phyloP scores from a whole-genome alignment of 257 asterid genomes.

The Echites panduratus region DNA sequence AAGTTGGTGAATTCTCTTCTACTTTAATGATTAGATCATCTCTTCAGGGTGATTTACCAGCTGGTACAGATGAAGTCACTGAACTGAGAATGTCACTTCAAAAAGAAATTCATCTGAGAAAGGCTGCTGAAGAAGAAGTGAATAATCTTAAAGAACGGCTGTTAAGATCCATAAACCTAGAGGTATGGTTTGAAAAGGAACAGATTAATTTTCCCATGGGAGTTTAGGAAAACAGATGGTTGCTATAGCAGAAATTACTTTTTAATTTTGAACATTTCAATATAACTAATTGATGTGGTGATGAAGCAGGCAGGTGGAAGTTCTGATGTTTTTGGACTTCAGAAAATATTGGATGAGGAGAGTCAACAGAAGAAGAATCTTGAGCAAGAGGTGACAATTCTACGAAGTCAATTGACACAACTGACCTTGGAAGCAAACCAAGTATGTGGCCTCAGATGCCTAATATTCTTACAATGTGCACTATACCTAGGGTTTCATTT shows the following conservation, averaged over 20 bases:
- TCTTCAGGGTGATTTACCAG: slow-evolving; percentile 38
- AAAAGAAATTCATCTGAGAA: slow-evolving; percentile 59
- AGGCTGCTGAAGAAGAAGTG: slow-evolving; percentile 88
- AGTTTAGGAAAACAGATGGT: not conserved
- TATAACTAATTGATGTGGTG: slow-evolving; percentile 32
- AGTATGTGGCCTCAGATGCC: slow-evolving; percentile 32
- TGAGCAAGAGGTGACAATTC: slow-evolving; percentile 83
- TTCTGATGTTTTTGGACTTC: slow-evolving; percentile 50
- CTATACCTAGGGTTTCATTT: not conserved
- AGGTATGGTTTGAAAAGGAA: slow-evolving; percentile 36
- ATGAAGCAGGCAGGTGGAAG: slow-evolving; percentile 69
- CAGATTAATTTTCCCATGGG: not conserved
- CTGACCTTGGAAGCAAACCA: slow-evolving; percentile 67
- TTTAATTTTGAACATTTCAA: slow-evolving; percentile 18
- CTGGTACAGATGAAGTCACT: slow-evolving; percentile 46
- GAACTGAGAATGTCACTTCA: slow-evolving; percentile 69
- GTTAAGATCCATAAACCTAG: slow-evolving; percentile 41
- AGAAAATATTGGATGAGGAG: slow-evolving; percentile 76
- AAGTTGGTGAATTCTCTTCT: no score
- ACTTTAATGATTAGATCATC: slow-evolving; percentile 22
- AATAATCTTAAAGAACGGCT: slow-evolving; percentile 50
- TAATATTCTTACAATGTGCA: slow-evolving; percentile 9
- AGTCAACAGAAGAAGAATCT: slow-evolving; percentile 67
- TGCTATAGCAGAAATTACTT: slow-evolving; percentile 13
- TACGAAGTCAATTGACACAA: slow-evolving; percentile 68